Base-by-base conservation (phyloP, 2,329 filamentous ascomycete genomes). In the Didymella arachidicola region DNA sequence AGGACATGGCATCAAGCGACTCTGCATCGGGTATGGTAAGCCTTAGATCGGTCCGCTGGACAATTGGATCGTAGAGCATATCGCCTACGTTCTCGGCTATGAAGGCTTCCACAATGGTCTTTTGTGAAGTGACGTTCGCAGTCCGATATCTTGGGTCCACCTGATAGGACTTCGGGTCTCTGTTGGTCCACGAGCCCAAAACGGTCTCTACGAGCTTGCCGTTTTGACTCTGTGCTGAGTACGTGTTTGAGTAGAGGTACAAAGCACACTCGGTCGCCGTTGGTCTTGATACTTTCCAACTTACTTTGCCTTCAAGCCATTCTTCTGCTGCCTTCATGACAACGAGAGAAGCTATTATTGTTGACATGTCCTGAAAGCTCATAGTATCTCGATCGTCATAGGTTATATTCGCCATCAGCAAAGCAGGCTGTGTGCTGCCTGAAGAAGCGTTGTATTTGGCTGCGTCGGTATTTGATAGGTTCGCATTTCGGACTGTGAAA, bases 191-290 rank as follows among this genome's bases (percentile, higher is more conserved):
- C 5, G 43, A 47, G 8, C 14, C 4, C 2, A 47, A 3, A 0
- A 54, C 8, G 2, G 27, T 45, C 14, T 54, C 51, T 8, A 4
- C 12, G 12, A 54, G 32, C 4, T 18, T 47, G 12, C 27, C 19
- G 27, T 48, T 30, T 19, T 10, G 16, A 7, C 7, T 42, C 7
- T 47, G 5, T 2, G 51, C 18, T 27, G 41, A 7, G 19, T 54
- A 54, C 14, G 11, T n/a, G 12, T 54, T 54, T 6, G 36, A 34
- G 16, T 43, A 54, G 4, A 54, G 7, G 36, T 47, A 54, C 1
- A 54, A 8, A 42, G 43, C 51, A 11, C 51, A 54, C 16, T 54
- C 51, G 3, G 60, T 65, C 2, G 60, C 60, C 1, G 36, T n/a
- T 2, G 57, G 54, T 7, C n/a, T 46, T 25, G 53, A 53, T 4